Evolutionary conservation across 2,329 filamentous ascomycete species (phyloP).

Genomic region (Blastomyces percursus): DNA sequence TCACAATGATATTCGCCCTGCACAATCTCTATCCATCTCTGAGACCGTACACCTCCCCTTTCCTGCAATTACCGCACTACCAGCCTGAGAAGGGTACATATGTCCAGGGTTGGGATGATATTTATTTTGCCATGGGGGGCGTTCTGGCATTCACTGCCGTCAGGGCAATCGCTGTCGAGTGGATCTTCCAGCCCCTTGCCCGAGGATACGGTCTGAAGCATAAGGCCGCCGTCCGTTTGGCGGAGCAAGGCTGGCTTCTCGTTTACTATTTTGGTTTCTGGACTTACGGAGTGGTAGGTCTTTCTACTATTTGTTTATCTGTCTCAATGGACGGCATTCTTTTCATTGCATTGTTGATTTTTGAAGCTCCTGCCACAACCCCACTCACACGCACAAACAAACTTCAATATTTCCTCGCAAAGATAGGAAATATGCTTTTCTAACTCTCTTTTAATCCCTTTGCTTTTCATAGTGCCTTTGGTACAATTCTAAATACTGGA

Average conservation of each 20-base stretch:
- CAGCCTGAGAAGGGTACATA: conserved; percentile 59
- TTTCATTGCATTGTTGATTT: not conserved
- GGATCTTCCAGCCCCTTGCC: conserved; percentile 68
- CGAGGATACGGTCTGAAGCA: conserved; percentile 60
- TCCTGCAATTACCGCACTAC: conserved; percentile 78
- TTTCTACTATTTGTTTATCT: conserved; percentile 3
- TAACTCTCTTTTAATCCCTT: not conserved
- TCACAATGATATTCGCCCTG: conserved; percentile 70
- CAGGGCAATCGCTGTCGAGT: conserved; percentile 76
- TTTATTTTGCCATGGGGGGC: conserved; percentile 64
- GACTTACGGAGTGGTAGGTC: conserved; percentile 67
- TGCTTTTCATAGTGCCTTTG: conserved; percentile 57
- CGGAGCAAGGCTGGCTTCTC: conserved; percentile 87
- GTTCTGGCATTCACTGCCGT: conserved; percentile 79
- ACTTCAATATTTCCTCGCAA: not conserved
- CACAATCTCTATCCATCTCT: conserved; percentile 75
- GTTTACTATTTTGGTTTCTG: conserved; percentile 76
- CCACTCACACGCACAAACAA: too few relatives aligned
- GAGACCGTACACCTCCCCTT: conserved; percentile 68
- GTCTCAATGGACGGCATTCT: not conserved
- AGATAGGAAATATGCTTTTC: not conserved
- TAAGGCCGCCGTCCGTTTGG: conserved; percentile 73
- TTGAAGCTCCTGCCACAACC: conserved; percentile 2
- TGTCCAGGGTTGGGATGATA: conserved; percentile 66
- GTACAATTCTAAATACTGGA: conserved; percentile 63